These are phyloP conservation scores for Zelonia costaricensis DNA, from an alignment of 208 protist genomes.

Conservation along the genomic window DNA sequence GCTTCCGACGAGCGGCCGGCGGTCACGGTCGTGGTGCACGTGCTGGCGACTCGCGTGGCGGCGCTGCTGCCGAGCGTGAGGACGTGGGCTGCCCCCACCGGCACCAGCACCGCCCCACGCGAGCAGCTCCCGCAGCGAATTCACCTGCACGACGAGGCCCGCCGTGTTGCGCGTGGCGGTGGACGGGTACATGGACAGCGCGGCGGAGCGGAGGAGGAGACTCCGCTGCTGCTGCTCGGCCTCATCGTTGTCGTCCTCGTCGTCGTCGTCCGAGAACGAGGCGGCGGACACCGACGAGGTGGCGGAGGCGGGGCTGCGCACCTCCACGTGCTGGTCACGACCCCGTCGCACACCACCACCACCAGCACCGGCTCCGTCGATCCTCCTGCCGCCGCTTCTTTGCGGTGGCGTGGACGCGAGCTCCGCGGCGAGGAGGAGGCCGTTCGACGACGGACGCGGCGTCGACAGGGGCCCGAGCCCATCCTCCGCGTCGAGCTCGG, in stretches of 20 bases:
- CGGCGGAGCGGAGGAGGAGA: constrained; percentile 16
- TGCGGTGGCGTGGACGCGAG: too few relatives aligned
- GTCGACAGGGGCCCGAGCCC: too few relatives aligned
- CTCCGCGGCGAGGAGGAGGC: too few relatives aligned
- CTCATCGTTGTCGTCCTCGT: background rate
- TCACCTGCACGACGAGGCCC: constrained; percentile 15
- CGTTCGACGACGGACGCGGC: too few relatives aligned
- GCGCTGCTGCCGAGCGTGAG: too few relatives aligned
- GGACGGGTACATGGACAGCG: constrained; percentile 9
- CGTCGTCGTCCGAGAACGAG: background rate
- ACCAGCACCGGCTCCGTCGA: too few relatives aligned
- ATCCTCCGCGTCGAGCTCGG: constrained; percentile 15
- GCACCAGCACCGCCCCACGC: constrained; percentile 3
- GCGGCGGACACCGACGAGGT: constrained; percentile 4
- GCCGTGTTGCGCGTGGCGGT: constrained; percentile 1
- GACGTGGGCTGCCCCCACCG: too few relatives aligned
- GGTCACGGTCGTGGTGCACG: too few relatives aligned
- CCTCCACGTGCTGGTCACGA: background rate
- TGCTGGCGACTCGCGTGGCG: too few relatives aligned
- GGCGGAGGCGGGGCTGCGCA: background rate
- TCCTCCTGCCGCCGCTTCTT: too few relatives aligned
- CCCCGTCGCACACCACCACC: too few relatives aligned
- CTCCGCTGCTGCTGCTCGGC: constrained; percentile 8
- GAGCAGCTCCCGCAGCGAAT: constrained; percentile 14
- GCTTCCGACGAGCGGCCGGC: too few relatives aligned